Percentiles rank a stretch among this genome's conserved stretches.
Conservation (phyloP, 208 protist genomes). For the Trypanosoma cruzi region DNA sequence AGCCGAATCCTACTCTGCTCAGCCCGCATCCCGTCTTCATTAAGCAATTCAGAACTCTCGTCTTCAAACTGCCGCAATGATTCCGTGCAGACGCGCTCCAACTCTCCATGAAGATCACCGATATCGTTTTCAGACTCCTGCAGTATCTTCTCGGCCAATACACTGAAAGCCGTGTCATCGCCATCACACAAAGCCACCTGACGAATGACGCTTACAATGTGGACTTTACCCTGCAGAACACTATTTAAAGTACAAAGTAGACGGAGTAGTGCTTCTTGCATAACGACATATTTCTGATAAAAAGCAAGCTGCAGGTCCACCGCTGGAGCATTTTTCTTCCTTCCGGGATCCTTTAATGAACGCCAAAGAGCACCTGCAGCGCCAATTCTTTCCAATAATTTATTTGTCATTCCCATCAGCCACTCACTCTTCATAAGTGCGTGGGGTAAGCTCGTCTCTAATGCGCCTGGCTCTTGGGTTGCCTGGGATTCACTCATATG, state of each 20-base stretch:
- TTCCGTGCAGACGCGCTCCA: background rate
- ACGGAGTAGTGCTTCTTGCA: conserved; percentile 19
- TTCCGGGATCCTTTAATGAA: conserved; percentile 2
- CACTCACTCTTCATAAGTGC: conserved; percentile 12
- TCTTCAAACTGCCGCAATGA: conserved; percentile 13
- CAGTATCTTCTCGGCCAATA: conserved; percentile 16
- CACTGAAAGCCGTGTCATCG: conserved; percentile 14
- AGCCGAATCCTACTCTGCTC: conserved; percentile 4
- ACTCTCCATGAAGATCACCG: conserved; percentile 6
- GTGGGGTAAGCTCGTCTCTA: background rate
- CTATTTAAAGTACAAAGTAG: conserved; percentile 14
- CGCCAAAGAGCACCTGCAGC: conserved; percentile 5
- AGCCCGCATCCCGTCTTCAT: background rate
- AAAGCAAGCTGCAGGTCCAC: conserved; percentile 21
- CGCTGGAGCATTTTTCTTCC: conserved; percentile 10
- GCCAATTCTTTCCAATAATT: conserved; percentile 14
- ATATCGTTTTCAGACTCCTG: conserved; percentile 11
- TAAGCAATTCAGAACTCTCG: conserved; percentile 13
- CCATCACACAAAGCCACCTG: conserved; percentile 20
- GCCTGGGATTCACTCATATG: conserved; percentile 12
- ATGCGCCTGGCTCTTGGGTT: conserved; percentile 8
- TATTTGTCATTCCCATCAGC: conserved; percentile 11
- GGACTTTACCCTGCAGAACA: conserved; percentile 11
- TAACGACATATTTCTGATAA: conserved; percentile 16
- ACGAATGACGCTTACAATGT: conserved; percentile 19